Evolutionary conservation across 352 stramenopile species (phyloP), one percentile per base, ranked within the genome.

Genomic region (Phytophthora pseudosyringae): DNA sequence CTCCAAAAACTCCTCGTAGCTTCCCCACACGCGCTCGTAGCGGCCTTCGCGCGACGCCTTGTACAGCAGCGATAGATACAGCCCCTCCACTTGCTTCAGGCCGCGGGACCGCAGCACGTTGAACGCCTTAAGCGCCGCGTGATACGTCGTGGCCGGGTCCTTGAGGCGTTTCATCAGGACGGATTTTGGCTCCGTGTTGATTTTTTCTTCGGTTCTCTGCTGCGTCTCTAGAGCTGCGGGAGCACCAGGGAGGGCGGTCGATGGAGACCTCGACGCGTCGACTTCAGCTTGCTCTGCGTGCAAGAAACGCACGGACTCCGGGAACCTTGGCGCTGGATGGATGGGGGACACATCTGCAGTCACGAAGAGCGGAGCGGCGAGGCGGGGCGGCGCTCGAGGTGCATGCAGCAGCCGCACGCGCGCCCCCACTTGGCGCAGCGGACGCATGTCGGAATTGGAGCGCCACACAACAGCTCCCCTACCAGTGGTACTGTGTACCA

Each of bases 41-140:
- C 46, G 56, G 6, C 68, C 56, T 55, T 81, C 80, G 12, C 75
- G 57, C 28, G 61, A 80, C 8, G 83, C 80, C 45, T 91, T 91
- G 67, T 88, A 84, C 39, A 90, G 49, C n/a, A 91, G 66, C 53
- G 76, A 77, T 16, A 86, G 58, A 63, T 84, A 90, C 35, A 78
- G 45, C 58, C 62, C 59, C 56, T 86, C 75, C 1, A 53, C 29
- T n/a, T 88, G 53, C 40, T 48, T 69, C 6, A 66, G 2, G 5
- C 48, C 35, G 12, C 64, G 67, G 0, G 35, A 43, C 8, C 58
- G 57, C 5, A 73, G 50, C 8, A 69, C 44, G 13, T 71, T 64
- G 51, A 88, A 87, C 15, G 76, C 66, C 8, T 66, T 40, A 4
- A 88, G 48, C 12, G 80, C 71, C 18, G 41, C 46, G 0, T 53